A percentile compares a stretch with the other conserved stretches of the same genome.
Conservation (phyloP, 768 basidiomycete species). For the Suillus occidentalis region DNA sequence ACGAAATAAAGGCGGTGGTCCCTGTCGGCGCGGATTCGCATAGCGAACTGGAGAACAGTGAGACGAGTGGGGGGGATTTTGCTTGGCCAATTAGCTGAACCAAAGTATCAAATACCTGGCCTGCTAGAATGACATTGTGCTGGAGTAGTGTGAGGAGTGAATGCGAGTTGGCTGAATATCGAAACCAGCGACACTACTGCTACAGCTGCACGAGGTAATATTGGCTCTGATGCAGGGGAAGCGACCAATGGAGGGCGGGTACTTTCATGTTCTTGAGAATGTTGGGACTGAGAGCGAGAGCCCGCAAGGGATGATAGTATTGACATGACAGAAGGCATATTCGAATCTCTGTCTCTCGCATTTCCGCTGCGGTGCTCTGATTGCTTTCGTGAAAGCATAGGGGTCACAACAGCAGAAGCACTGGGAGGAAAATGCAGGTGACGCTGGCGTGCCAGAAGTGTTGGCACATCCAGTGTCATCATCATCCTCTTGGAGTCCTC, state of each 20-base stretch:
- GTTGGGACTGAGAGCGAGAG: slow-evolving; percentile 60
- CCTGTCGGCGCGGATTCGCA: slow-evolving; percentile 85
- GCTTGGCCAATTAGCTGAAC: slow-evolving; percentile 46
- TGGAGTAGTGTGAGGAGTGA: slow-evolving; percentile 59
- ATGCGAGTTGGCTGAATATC: slow-evolving; percentile 68
- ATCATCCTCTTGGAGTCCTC: slow-evolving; percentile 36
- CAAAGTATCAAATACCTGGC: slow-evolving; percentile 53
- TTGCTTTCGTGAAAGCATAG: slow-evolving; percentile 57
- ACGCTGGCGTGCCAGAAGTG: slow-evolving; percentile 39
- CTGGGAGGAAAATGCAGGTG: slow-evolving; percentile 30
- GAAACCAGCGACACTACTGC: slow-evolving; percentile 64
- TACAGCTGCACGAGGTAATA: slow-evolving; percentile 49
- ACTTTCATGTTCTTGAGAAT: slow-evolving; percentile 40
- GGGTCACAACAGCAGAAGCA: slow-evolving; percentile 43
- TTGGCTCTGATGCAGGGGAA: slow-evolving; percentile 26
- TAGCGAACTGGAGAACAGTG: slow-evolving; percentile 78
- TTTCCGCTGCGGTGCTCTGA: slow-evolving; percentile 48
- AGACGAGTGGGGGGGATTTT: slow-evolving; percentile 61
- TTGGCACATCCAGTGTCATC: slow-evolving; percentile 42
- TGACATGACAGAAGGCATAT: slow-evolving; percentile 62
- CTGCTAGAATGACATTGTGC: slow-evolving; percentile 51
- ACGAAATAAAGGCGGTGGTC: slow-evolving; percentile 84
- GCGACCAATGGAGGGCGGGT: slow-evolving; percentile 26
- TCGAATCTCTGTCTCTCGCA: slow-evolving; percentile 48
- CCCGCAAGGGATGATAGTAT: slow-evolving; percentile 62